These are phyloP conservation scores for Clitopilus passeckerianus DNA, from an alignment of 768 basidiomycete genomes.

Conservation along the genomic window DNA sequence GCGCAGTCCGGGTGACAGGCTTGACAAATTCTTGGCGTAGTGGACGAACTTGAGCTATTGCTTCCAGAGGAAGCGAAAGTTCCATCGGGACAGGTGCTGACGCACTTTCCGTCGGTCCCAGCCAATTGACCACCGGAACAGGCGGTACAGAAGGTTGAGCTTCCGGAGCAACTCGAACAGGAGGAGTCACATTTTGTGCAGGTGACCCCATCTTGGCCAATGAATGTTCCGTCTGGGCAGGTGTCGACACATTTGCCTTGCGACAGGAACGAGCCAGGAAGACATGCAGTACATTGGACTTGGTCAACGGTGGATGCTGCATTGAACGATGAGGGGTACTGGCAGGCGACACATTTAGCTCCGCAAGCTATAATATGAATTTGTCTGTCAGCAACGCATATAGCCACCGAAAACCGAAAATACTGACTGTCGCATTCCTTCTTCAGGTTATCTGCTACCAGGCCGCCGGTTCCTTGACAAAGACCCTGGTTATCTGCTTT, in stretches of 20 bases:
- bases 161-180: slow-evolving; percentile 68
- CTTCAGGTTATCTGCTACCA: slow-evolving; percentile 80
- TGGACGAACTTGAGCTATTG: background rate
- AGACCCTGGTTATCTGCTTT: slow-evolving; percentile 60
- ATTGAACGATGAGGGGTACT: slow-evolving; percentile 59
- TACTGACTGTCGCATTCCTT: slow-evolving; percentile 77
- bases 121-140: slow-evolving; percentile 67
- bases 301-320: slow-evolving; percentile 58
- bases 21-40: slow-evolving; percentile 41
- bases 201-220: slow-evolving; percentile 67
- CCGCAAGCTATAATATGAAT: slow-evolving; percentile 58
- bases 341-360: slow-evolving; percentile 72
- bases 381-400: slow-evolving; percentile 1
- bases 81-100: slow-evolving; percentile 68
- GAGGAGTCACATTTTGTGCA: slow-evolving; percentile 69
- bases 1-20: slow-evolving; percentile 85
- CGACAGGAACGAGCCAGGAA: slow-evolving; percentile 72
- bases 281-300: slow-evolving; percentile 71
- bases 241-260: slow-evolving; percentile 62
- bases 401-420: background rate
- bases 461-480: slow-evolving; percentile 56
- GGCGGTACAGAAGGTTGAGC: slow-evolving; percentile 66
- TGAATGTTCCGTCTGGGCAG: slow-evolving; percentile 72
- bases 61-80: slow-evolving; percentile 58
- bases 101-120: slow-evolving; percentile 62